Evolutionary conservation across 78 protist genomes (phyloP).

Genomic region (Cavenderia fasciculata): DNA sequence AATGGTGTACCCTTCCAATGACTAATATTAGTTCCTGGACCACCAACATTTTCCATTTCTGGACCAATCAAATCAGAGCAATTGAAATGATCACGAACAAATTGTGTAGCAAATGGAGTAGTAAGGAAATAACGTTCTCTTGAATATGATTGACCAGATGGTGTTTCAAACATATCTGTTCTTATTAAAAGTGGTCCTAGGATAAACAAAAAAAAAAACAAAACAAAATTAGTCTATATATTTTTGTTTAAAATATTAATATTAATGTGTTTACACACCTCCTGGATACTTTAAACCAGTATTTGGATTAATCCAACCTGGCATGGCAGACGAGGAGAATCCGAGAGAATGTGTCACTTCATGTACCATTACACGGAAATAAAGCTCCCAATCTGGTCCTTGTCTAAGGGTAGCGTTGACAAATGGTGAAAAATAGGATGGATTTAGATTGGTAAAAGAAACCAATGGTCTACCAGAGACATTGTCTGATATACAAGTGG

Average conservation of each 20-base stretch:
- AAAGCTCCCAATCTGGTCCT: too few relatives aligned
- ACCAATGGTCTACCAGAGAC: constrained; percentile 11
- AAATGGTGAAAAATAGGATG: constrained; percentile 3
- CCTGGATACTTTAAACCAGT: too few relatives aligned
- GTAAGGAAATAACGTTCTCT: not conserved
- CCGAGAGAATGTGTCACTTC: constrained; percentile 22
- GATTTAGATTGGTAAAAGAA: constrained; percentile 31
- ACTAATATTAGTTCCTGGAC: constrained; percentile 11
- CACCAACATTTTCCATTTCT: constrained; percentile 28
- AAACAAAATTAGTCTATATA: too few relatives aligned
- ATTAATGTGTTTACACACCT: too few relatives aligned
- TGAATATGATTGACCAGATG: not conserved
- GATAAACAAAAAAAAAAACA: too few relatives aligned
- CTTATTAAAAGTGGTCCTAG: too few relatives aligned
- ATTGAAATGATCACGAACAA: constrained; percentile 11
- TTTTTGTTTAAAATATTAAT: too few relatives aligned
- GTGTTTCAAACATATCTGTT: too few relatives aligned
- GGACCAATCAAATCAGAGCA: not conserved
- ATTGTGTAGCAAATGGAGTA: constrained; percentile 3
- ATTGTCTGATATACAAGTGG: constrained; percentile 4
- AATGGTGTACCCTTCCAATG: constrained; percentile 41
- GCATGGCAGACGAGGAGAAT: too few relatives aligned
- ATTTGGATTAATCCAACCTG: too few relatives aligned
- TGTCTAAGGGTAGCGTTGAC: constrained; percentile 4
- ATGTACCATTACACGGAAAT: not conserved